A percentile compares a stretch with the other conserved stretches of the same genome.
phyloP scores from a whole-genome alignment of 2,329 filamentous ascomycete genomes.

The Onygenales sp. region DNA sequence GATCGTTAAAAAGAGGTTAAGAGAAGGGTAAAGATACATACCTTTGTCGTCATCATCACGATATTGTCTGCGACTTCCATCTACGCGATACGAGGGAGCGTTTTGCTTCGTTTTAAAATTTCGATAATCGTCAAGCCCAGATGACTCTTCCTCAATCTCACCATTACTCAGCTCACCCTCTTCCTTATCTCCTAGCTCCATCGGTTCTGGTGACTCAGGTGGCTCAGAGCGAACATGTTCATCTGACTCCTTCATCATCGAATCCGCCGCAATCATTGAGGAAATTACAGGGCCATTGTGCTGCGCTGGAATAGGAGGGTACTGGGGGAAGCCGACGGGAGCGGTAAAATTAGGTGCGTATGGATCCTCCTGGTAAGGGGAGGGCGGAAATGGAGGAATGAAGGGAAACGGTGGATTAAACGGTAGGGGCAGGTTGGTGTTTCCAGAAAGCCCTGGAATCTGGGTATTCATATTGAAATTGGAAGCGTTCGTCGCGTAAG shows the following conservation, averaged over 20 bases:
- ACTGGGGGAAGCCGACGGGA: constrained; percentile 10
- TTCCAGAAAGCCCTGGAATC: constrained; percentile 21
- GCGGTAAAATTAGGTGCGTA: constrained; percentile 3
- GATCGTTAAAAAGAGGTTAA: not conserved
- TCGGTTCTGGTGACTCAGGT: constrained; percentile 10
- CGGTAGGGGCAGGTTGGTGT: constrained; percentile 18
- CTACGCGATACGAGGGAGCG: not conserved
- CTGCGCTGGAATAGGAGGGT: not conserved
- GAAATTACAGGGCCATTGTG: not conserved
- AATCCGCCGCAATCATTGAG: not conserved
- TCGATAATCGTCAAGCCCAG: not conserved
- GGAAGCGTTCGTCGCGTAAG: constrained; percentile 16
- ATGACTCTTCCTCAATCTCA: constrained; percentile 26
- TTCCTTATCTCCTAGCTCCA: constrained; percentile 44
- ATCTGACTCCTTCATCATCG: not conserved
- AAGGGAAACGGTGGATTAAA: constrained; percentile 22
- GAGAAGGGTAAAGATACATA: not conserved
- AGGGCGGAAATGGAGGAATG: constrained; percentile 24
- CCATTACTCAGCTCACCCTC: constrained; percentile 71
- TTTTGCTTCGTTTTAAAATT: not conserved
- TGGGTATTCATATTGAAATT: constrained; percentile 20
- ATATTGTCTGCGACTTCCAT: not conserved
- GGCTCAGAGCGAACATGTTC: not conserved
- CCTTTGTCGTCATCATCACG: not conserved
- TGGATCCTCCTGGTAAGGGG: constrained; percentile 15